phyloP scores from a whole-genome alignment of 345 rosid species.

The Sisymbrium altissimum region DNA sequence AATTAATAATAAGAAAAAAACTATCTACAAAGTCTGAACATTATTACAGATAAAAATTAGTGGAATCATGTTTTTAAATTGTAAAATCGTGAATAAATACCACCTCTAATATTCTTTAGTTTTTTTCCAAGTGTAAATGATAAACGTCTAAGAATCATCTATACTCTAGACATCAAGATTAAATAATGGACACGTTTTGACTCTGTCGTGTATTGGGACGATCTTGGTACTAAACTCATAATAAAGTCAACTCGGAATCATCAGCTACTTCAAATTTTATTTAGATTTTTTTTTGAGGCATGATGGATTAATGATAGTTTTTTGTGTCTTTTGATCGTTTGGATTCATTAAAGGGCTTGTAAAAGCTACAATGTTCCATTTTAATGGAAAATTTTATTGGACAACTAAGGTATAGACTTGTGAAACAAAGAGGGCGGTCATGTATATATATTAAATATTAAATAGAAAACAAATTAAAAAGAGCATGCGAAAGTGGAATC shows the following conservation, averaged over 20 bases:
- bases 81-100: neutral
- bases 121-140: neutral
- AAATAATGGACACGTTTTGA: neutral
- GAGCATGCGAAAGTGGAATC: constrained; percentile 37
- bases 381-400: constrained; percentile 13
- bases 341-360: constrained; percentile 13
- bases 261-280: neutral
- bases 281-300: constrained; percentile 9
- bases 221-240: constrained; percentile 4
- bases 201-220: neutral
- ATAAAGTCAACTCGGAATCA: neutral
- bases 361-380: constrained; percentile 18
- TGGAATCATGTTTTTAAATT: neutral
- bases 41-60: no score
- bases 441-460: neutral
- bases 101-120: neutral
- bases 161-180: neutral
- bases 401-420: neutral
- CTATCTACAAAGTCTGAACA: no score
- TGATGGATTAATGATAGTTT: neutral
- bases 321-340: neutral
- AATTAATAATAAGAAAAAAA: no score
- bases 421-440: constrained; percentile 23
- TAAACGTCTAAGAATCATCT: neutral
- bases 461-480: neutral